Base-by-base conservation (phyloP, 331 rosid species). In the Erythrophleum ivorense region DNA sequence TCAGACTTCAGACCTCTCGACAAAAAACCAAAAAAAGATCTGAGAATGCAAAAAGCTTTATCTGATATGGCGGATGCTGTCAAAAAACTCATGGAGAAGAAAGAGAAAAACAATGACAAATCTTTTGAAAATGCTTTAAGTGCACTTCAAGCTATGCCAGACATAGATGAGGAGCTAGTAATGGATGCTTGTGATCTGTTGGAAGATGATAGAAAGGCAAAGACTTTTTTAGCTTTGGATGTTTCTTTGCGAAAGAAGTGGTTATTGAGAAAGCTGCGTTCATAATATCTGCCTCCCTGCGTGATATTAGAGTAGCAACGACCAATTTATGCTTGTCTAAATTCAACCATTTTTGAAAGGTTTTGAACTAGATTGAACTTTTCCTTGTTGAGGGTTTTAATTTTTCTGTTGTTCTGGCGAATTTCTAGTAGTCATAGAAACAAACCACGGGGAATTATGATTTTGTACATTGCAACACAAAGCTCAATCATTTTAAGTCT, bases 111-210 rank as follows among this genome's bases (percentile, higher is more conserved):
- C 70, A 83, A 76, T 45, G 74, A 52, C 29, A 68, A 70, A 72
- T 64, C 87, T 43, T 76, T 87, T 15, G 94, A 84, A 80, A 75
- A 84, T 76, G 97, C 97, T 38, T 46, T 91, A 14, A 85, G 84
- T 84, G 94, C 86, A 7, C 92, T 92, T 70, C 97, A 87, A 79
- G 91, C 90, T 46, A 71, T 91, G 73, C 89, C 94, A 0, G 94
- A 87, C 74, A 82, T 92, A 52, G 95, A 91, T 67, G 94, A 92
- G 13, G 95, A 91, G 80, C 88, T 92, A 3, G 81, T 87, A 78
- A 87, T 92, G 80, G 95, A 91, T 83, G 94, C 97, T 9, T 91
- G 94, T 75, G 97, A 92, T 75, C 85, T 91, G 49, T 84, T 92
- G 64, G 94, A 92, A 80, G 92, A 92, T 68, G 97, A 89, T 78